These are phyloP conservation scores for Cladobotryum protrusum DNA, from an alignment of 2,329 filamentous ascomycete species.

Conservation along the genomic window DNA sequence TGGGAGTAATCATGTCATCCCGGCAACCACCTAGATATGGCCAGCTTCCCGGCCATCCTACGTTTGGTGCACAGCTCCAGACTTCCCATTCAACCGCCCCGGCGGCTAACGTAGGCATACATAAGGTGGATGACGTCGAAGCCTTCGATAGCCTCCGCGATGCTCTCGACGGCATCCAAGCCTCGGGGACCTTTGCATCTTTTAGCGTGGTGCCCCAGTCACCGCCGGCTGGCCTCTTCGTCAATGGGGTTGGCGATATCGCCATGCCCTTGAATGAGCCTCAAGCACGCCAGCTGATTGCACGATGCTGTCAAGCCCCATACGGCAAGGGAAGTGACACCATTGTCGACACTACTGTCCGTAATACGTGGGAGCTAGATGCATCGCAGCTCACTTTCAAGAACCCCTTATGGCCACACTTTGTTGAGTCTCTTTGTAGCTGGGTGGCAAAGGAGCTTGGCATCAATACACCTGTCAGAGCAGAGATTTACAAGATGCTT, in stretches of 20 bases:
- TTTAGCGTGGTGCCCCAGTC: background rate
- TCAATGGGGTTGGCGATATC: conserved; percentile 18
- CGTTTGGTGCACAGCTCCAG: too few species aligned
- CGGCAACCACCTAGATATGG: too few species aligned
- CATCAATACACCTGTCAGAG: too few species aligned
- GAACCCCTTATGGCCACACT: conserved; percentile 18
- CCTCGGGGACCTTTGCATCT: conserved; percentile 15
- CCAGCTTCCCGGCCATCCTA: too few species aligned
- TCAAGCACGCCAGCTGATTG: conserved; percentile 20
- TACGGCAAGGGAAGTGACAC: conserved; percentile 33
- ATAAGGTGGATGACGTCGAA: too few species aligned
- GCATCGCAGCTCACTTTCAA: conserved; percentile 31
- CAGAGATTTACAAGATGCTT: too few species aligned
- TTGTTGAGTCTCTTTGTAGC: too few species aligned
- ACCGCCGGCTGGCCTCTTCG: conserved; percentile 10
- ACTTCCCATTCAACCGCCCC: too few species aligned
- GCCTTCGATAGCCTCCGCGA: conserved; percentile 4
- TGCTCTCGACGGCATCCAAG: conserved; percentile 9
- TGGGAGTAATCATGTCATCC: too few species aligned
- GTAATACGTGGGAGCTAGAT: conserved; percentile 40
- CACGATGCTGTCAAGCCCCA: conserved; percentile 18
- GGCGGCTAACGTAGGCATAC: too few species aligned
- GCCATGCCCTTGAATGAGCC: conserved; percentile 19
- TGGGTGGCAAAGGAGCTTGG: too few species aligned
- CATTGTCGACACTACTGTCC: conserved; percentile 32